Evolutionary conservation across 1,284 basidiomycete genomes (phyloP).

Genomic region (Mycena citricolor): DNA sequence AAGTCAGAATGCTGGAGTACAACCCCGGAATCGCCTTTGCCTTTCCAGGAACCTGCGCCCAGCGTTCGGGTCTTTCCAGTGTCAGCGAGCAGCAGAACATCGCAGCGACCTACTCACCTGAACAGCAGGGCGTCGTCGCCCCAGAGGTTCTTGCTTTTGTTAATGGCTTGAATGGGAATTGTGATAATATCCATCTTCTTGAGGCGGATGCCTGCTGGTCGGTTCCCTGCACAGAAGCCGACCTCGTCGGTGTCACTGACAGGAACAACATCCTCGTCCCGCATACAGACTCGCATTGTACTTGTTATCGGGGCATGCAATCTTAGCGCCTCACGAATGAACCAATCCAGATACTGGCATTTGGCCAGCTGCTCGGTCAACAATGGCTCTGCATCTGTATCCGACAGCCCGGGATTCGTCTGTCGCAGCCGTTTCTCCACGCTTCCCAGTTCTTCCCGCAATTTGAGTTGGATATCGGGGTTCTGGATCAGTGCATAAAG

Average conservation of each 20-base stretch:
- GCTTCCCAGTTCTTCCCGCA: constrained; percentile 54
- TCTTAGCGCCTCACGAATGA: constrained; percentile 65
- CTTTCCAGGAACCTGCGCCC: constrained; percentile 42
- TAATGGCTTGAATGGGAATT: constrained; percentile 64
- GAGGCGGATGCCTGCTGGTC: constrained; percentile 35
- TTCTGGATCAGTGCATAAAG: constrained; percentile 62
- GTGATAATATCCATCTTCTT: constrained; percentile 59
- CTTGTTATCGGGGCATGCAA: constrained; percentile 64
- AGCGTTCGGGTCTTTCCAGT: constrained; percentile 69
- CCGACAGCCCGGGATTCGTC: constrained; percentile 18
- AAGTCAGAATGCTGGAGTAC: constrained; percentile 65
- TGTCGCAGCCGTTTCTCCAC: constrained; percentile 22
- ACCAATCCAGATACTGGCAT: constrained; percentile 41
- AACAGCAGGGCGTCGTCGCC: constrained; percentile 68
- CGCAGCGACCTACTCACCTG: constrained; percentile 37
- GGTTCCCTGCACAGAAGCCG: constrained; percentile 21
- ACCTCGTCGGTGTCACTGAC: constrained; percentile 30
- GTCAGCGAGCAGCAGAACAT: constrained; percentile 23
- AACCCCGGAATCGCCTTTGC: constrained; percentile 55
- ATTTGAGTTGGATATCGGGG: constrained; percentile 51
- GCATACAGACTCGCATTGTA: constrained; percentile 58
- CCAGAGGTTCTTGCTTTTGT: constrained; percentile 61
- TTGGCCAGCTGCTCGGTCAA: constrained; percentile 29
- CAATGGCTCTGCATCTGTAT: constrained; percentile 18
- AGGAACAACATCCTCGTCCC: constrained; percentile 61